Evolutionary conservation across 75 land plant genomes (phyloP), one percentile per base, ranked within the genome.

Genomic region (Sequoia sempervirens): DNA sequence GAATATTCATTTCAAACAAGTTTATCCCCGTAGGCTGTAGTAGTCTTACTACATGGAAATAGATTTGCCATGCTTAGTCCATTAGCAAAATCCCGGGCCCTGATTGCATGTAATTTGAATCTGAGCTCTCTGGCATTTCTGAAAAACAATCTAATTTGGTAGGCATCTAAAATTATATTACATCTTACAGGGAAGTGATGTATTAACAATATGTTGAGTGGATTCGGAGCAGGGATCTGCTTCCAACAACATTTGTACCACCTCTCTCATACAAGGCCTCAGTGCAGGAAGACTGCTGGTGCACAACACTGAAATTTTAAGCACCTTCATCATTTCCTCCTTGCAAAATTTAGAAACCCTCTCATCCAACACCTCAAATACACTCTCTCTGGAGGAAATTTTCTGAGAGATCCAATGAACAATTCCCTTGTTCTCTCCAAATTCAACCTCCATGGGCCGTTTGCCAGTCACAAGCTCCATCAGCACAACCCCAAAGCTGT

Each of bases 401-500:
- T 80, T 86, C 75, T 78, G 83, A 38, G 79, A 83, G 7, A 89
- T 87, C 96, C 96, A 94, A 0, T 81, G 32, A 34, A 93, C 96
- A 9, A 94, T 88, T 84, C 91, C 94, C 82, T 85, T 89, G 89
- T 54, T 85, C 53, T 94, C 92, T 14, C 96, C 96, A 76, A 85
- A 91, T 46, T 91, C 94, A 13, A 89, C 85, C 85, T 91, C 94
- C 15, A 90, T 80, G 41, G 96, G 96, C 78, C 87, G 72, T 72
- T 83, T 92, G n/a, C 96, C 96, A 1, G 92, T 92, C 76, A 92
- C 90, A 61, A 94, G 85, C 90, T 94, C 96, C 92, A 94, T 81
- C 46, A 92, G 86, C 72, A 94, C 96, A 20, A 94, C 96, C 58
- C 95, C 95, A 43, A 94, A 94, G 88, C 95, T 92, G 84, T 94